Percentiles rank a stretch among this genome's conserved stretches.
phyloP scores from a whole-genome alignment of 1,284 basidiomycete genomes.

The Heliocybe sulcata region DNA sequence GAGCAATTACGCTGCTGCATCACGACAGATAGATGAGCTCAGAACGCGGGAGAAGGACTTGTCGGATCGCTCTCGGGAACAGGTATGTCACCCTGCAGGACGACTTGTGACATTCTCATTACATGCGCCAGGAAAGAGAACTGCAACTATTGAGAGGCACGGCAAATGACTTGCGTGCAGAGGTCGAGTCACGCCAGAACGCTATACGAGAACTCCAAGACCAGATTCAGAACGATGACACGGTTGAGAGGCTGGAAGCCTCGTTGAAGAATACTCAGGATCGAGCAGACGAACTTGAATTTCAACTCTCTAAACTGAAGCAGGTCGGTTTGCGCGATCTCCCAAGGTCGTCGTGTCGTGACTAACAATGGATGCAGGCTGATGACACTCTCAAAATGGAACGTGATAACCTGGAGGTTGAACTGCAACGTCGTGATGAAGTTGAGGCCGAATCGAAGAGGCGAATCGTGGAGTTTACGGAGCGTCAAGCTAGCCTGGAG shows the following conservation, averaged over 20 bases:
- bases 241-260: slow-evolving; percentile 61
- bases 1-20: slow-evolving; percentile 20
- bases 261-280: slow-evolving; percentile 72
- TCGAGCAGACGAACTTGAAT: slow-evolving; percentile 73
- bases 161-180: slow-evolving; percentile 43
- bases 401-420: slow-evolving; percentile 43
- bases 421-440: slow-evolving; percentile 32
- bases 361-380: slow-evolving; percentile 29
- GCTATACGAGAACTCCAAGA: slow-evolving; percentile 67
- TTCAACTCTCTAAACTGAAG: slow-evolving; percentile 68
- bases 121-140: slow-evolving; percentile 50
- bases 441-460: slow-evolving; percentile 36
- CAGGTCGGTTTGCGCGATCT: slow-evolving; percentile 40
- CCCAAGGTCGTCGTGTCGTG: neutral
- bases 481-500: slow-evolving; percentile 30
- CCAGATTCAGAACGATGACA: slow-evolving; percentile 74
- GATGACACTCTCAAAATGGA: slow-evolving; percentile 52
- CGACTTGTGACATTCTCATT: neutral
- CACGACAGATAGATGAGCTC: slow-evolving; percentile 31
- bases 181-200: slow-evolving; percentile 46
- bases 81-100: slow-evolving; percentile 30
- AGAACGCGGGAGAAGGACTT: slow-evolving; percentile 46
- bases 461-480: slow-evolving; percentile 38
- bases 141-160: slow-evolving; percentile 51
- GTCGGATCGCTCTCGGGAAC: slow-evolving; percentile 51